Percentiles rank a stretch among this genome's conserved stretches.
phyloP scores from a whole-genome alignment of 805 yeast genomes.

The Brettanomyces bruxellensis region DNA sequence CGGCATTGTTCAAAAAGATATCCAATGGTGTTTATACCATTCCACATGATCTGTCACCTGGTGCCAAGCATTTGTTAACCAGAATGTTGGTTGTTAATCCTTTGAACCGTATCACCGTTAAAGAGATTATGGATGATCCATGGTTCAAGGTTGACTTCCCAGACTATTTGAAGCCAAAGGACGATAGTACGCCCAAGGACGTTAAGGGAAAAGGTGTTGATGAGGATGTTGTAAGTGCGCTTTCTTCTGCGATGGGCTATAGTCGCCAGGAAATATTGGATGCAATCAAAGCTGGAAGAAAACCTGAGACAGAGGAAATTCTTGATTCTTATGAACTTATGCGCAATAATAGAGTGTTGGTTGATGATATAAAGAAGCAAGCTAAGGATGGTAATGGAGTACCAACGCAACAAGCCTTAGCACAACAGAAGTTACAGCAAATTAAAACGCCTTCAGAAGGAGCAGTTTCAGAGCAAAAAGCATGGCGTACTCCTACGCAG shows the following conservation, averaged over 20 bases:
- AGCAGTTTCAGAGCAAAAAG: background rate
- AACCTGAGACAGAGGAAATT: conserved; percentile 57
- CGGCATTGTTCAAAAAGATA: conserved; percentile 86
- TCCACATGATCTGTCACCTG: conserved; percentile 78
- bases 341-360: conserved; percentile 67
- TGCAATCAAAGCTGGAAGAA: conserved; percentile 36
- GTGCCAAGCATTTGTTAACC: conserved; percentile 75
- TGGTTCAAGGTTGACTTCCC: conserved; percentile 85
- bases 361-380: conserved; percentile 50
- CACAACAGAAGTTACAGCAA: background rate
- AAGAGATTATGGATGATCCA: conserved; percentile 85
- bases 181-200: conserved; percentile 27
- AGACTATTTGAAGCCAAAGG: conserved; percentile 64
- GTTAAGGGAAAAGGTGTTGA: conserved; percentile 40
- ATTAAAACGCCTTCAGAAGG: too few relatives aligned
- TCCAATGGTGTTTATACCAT: conserved; percentile 87
- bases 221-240: conserved; percentile 65
- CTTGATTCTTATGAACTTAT: conserved; percentile 79
- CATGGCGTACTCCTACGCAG: conserved; percentile 24
- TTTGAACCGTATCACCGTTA: conserved; percentile 83
- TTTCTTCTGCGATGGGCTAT: conserved; percentile 82
- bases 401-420: background rate
- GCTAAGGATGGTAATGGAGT: conserved; percentile 1
- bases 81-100: conserved; percentile 95
- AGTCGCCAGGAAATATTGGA: conserved; percentile 75